Percentiles rank a stretch among this genome's conserved stretches.
Evolutionary conservation across 768 basidiomycete genomes (phyloP).

Genomic region (Lactarius deliciosus): DNA sequence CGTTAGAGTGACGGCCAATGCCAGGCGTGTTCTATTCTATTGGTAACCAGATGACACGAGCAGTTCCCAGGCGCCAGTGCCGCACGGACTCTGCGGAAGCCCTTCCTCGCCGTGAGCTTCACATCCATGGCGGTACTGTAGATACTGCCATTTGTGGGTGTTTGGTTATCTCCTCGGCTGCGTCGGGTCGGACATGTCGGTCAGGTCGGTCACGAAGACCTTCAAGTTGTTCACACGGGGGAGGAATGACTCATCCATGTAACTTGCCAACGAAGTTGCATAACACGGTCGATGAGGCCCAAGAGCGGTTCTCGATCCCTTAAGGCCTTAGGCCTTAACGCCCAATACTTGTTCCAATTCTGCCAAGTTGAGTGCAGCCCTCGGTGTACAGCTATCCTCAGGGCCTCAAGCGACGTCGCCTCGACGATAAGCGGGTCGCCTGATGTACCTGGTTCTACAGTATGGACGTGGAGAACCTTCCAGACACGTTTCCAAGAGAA

Average conservation of each 20-base stretch:
- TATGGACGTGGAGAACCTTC: neutral
- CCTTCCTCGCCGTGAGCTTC: neutral
- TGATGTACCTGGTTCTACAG: neutral
- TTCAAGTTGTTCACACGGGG: neutral
- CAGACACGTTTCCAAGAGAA: neutral
- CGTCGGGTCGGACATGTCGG: neutral
- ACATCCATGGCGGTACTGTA: neutral
- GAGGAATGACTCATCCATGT: constrained; percentile 8
- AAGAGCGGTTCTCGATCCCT: neutral
- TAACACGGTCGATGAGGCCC: neutral
- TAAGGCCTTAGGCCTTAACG: neutral
- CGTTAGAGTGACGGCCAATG: neutral
- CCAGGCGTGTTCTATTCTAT: constrained; percentile 4
- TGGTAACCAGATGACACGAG: constrained; percentile 13
- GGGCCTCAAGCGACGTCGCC: constrained; percentile 2
- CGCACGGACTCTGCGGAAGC: neutral
- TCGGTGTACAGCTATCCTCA: neutral
- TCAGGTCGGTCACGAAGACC: neutral
- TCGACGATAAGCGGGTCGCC: constrained; percentile 6
- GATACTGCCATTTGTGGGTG: neutral
- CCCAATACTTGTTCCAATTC: neutral
- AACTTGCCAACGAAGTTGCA: neutral
- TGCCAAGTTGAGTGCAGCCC: neutral
- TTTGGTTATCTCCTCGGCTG: neutral
- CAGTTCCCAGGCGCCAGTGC: neutral